Percentiles rank a stretch among this genome's conserved stretches.
phyloP scores from a whole-genome alignment of 352 stramenopile genomes.

The Globisporangium camurandrum region DNA sequence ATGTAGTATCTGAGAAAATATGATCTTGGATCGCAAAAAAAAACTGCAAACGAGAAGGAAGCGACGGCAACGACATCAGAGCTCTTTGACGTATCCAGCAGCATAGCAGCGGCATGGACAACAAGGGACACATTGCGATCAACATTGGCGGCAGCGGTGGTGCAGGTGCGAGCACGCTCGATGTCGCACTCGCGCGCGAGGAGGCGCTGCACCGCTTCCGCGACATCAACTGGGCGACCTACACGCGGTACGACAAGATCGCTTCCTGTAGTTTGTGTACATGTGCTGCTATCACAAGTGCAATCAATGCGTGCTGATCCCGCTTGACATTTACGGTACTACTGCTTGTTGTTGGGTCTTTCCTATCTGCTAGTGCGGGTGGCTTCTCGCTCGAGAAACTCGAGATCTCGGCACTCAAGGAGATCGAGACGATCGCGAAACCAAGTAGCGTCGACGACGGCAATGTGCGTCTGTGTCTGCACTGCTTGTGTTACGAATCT shows the following conservation, averaged over 20 bases:
- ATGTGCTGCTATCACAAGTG: neutral
- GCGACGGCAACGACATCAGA: neutral
- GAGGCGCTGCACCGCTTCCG: conserved; percentile 82
- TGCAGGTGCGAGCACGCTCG: conserved; percentile 32
- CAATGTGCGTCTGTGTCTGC: conserved; percentile 51
- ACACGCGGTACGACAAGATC: conserved; percentile 52
- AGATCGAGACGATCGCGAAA: conserved; percentile 75
- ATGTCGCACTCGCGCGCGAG: conserved; percentile 68
- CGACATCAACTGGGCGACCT: conserved; percentile 87
- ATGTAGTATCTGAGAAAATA: no score
- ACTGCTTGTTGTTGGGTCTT: neutral
- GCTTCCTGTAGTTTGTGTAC: no score
- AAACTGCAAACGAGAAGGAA: no score
- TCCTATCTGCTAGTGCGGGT: conserved; percentile 26
- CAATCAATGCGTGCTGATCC: neutral
- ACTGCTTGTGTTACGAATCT: neutral
- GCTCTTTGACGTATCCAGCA: neutral
- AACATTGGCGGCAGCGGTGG: conserved; percentile 43
- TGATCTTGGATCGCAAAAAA: no score
- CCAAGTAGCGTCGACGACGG: conserved; percentile 36
- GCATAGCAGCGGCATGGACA: conserved; percentile 28
- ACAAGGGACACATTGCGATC: conserved; percentile 58
- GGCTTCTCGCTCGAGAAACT: conserved; percentile 80
- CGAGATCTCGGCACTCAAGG: conserved; percentile 80
- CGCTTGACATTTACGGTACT: no score